Conservation (phyloP, 352 stramenopile genomes). For the Pythium coloratum region DNA sequence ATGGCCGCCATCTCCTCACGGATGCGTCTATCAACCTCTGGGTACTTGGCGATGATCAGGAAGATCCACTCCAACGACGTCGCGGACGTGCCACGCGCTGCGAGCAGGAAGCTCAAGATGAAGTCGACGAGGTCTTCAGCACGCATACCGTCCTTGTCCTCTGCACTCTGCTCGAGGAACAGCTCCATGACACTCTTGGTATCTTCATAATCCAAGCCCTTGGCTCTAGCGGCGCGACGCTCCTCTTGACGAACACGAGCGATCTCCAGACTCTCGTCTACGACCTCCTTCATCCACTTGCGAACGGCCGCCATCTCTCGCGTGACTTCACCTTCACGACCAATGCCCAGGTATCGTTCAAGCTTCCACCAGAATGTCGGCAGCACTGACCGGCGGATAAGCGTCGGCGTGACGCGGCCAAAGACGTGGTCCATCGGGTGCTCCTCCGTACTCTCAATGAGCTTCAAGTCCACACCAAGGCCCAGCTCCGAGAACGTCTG, state of each 20-base stretch:
- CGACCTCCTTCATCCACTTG: constrained; percentile 42
- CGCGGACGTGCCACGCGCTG: constrained; percentile 74
- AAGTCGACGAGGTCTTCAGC: constrained; percentile 63
- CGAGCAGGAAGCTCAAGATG: constrained; percentile 60
- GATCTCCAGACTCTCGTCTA: constrained; percentile 45
- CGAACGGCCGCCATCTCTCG: constrained; percentile 30
- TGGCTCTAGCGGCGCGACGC: constrained; percentile 16
- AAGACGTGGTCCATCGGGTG: constrained; percentile 34
- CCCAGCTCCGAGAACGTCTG: constrained; percentile 51
- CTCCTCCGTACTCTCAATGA: constrained; percentile 39
- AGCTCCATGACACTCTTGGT: constrained; percentile 16
- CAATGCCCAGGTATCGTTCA: constrained; percentile 42
- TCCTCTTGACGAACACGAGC: constrained; percentile 20
- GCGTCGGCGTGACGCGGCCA: not conserved
- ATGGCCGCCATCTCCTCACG: constrained; percentile 39
- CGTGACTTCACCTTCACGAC: constrained; percentile 32
- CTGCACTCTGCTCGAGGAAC: constrained; percentile 9
- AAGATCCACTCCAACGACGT: constrained; percentile 67
- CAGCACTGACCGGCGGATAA: constrained; percentile 25
- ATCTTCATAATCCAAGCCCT: constrained; percentile 34
- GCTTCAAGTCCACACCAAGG: constrained; percentile 40
- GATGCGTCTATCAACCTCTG: constrained; percentile 43
- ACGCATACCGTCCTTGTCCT: constrained; percentile 27
- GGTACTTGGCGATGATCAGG: constrained; percentile 61
- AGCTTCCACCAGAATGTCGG: constrained; percentile 47